Evolutionary conservation across 331 rosid species (phyloP), one percentile per base, ranked within the genome.

Genomic region (Erythrophleum ivorense): DNA sequence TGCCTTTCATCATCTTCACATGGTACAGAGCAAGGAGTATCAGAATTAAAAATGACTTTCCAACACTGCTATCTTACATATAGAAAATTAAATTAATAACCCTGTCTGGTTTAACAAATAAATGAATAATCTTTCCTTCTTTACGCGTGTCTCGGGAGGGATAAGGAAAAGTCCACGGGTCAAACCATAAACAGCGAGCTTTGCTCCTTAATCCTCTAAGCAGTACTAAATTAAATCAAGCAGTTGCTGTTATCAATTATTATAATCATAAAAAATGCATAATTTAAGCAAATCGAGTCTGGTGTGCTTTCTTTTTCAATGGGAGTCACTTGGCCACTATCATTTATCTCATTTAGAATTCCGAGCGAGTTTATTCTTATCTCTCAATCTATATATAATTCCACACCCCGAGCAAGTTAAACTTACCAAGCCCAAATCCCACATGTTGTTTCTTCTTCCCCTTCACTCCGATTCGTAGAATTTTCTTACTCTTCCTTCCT

Each of bases 311-410:
- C 68, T n/a, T 82, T 72, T 75, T 79, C 62, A 34, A 80, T 11
- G 54, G 46, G 14, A 38, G 69, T 75, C 75, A 71, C 78, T 74
- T 40, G 50, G 59, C 76, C 84, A 72, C 64, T 31, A 55, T 62
- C 79, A 40, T 63, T 81, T 33, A 29, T 63, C 68, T 63, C 14
- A 54, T 43, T 62, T 52, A 16, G 63, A 50, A 52, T 52, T 72
- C 8, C 31, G 21, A 72, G 33, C 48, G 55, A 52, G 43, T 33
- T 83, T 80, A 66, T 63, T 66, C 89, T 80, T 77, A 72, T 86
- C 83, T 86, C 83, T 79, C 0, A 19, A 77, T 77, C 88, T 70
- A 80, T 83, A 79, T 84, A 75, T 86, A 86, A 65, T 33, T 12
- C 73, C 78, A 29, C 81, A 57, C 40, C 63, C 34, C 78, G 66